Base-by-base conservation (phyloP, 208 protist species). In the Leishmania mexicana region DNA sequence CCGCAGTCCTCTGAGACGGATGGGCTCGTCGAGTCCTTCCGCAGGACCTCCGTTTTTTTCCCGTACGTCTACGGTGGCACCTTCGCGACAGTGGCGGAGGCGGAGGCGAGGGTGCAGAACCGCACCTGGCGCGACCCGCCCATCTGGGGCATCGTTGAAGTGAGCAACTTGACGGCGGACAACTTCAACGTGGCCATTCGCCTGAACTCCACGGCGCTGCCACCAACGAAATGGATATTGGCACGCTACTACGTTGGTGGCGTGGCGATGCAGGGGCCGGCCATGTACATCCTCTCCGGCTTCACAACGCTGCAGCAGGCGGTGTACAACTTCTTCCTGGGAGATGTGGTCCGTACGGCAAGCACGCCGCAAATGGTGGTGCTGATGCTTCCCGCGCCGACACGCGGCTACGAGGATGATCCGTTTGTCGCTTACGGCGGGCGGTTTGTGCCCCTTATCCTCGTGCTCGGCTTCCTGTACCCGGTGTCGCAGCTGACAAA, bases 391-490 rank as follows among this genome's bases (percentile, higher is more conserved):
- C 79, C 92, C 10, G 81, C 70, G 75, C 84, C 87, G 75, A 75
- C 62, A 80, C 83, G 86, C 82, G 83, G 80, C 47, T 94, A 87
- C 82, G 75, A 83, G 57, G 74, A 89, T 49, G 80, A 89, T 28
- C 64, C 84, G 62, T 96, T 96, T 65, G 79, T 96, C 11, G 68
- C 83, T 13, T 81, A 81, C 57, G 91, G 83, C 38, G 85, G 85
- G n/a, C 62, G 80, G 67, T 83, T 95, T 24, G 84, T 89, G 10
- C 87, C 92, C 54, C 86, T 94, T n/a, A 87, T 97, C 67, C 78
- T 96, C 70, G 92, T 95, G 38, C 84, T 96, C 45, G 87, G 86
- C 1, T 95, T 92, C 75, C 78, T 96, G 21, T 95, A 92, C 84
- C 84, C 87, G 19, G 85, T 95, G n/a, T 87, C 86, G 17, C 83